phyloP scores from a whole-genome alignment of 371 early-diverging fungal genomes.

The Mycotypha africana region DNA sequence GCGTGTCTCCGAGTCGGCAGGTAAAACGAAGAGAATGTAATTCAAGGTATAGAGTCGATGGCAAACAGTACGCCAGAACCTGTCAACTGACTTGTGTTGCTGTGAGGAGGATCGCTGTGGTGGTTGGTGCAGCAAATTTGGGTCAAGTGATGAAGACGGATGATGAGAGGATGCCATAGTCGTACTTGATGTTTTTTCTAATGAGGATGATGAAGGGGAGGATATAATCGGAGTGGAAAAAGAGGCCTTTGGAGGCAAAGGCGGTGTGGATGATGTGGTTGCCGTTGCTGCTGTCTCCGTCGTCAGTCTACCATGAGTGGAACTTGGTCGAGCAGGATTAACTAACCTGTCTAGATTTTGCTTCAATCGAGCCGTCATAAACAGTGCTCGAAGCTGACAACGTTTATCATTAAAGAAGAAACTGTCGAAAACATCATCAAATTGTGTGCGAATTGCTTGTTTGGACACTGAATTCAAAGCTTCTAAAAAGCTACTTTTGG shows the following conservation, averaged over 20 bases:
- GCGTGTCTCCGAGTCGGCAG: slow-evolving; percentile 24
- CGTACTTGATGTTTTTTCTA: not conserved
- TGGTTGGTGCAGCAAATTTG: not conserved
- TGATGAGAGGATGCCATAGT: no score
- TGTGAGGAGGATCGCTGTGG: not conserved
- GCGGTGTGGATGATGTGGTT: slow-evolving; percentile 2
- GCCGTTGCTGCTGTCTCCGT: no score
- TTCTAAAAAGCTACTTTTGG: slow-evolving; percentile 25
- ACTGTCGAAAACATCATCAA: slow-evolving; percentile 33
- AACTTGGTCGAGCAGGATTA: slow-evolving; percentile 12
- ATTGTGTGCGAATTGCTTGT: slow-evolving; percentile 30
- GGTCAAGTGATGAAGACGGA: not conserved
- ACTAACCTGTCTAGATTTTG: slow-evolving; percentile 20
- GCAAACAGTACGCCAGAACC: slow-evolving; percentile 30
- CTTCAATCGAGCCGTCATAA: slow-evolving; percentile 39
- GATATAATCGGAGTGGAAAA: slow-evolving; percentile 10
- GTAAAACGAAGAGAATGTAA: slow-evolving; percentile 38
- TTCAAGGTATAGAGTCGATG: slow-evolving; percentile 43
- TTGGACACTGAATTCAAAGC: slow-evolving; percentile 34
- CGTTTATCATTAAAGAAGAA: slow-evolving; percentile 45
- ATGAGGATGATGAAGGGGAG: slow-evolving; percentile 1
- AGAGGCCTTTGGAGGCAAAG: slow-evolving; percentile 7
- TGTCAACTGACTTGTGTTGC: slow-evolving; percentile 14
- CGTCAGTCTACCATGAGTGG: slow-evolving; percentile 7
- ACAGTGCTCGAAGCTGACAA: slow-evolving; percentile 41